Percentiles rank a stretch among this genome's conserved stretches.
These are phyloP conservation scores for Chalaropsis ovoidea DNA, from an alignment of 2,329 filamentous ascomycete species.

Conservation along the genomic window DNA sequence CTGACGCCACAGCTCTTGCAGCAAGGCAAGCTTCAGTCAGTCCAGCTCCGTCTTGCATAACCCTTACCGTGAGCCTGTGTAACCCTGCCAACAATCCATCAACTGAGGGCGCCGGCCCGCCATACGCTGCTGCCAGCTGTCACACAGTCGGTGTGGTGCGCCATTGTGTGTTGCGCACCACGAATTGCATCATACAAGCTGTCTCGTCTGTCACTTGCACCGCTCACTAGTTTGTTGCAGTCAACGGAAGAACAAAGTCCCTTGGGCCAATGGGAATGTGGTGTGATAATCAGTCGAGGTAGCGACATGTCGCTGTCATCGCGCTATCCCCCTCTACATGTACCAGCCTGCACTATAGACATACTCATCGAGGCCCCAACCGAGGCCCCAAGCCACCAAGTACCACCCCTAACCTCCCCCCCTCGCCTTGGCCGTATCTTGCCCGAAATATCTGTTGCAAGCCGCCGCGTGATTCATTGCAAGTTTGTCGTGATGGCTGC, in stretches of 20 bases:
- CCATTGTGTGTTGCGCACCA: background rate
- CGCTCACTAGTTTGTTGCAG: too few relatives aligned
- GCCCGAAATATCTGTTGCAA: background rate
- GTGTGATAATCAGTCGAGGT: background rate
- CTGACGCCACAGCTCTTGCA: too few relatives aligned
- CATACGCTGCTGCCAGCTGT: too few relatives aligned
- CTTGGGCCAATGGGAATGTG: background rate
- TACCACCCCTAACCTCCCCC: background rate
- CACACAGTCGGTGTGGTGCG: background rate
- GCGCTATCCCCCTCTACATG: background rate
- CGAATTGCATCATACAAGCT: slow-evolving; percentile 3
- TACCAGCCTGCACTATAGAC: background rate
- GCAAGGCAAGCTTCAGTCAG: too few relatives aligned
- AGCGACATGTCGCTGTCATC: background rate
- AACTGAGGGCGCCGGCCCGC: too few relatives aligned
- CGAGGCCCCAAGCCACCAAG: background rate
- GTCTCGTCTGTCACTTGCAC: too few relatives aligned
- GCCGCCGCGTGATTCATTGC: background rate
- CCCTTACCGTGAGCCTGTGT: too few relatives aligned
- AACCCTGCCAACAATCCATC: background rate
- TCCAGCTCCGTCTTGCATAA: too few relatives aligned
- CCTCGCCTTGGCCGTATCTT: slow-evolving; percentile 4
- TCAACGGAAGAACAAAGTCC: background rate
- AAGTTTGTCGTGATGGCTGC: background rate
- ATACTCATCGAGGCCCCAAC: background rate